Evolutionary conservation across 768 basidiomycete species (phyloP), one percentile per base, ranked within the genome.

Genomic region (Pulveroboletus sp.): DNA sequence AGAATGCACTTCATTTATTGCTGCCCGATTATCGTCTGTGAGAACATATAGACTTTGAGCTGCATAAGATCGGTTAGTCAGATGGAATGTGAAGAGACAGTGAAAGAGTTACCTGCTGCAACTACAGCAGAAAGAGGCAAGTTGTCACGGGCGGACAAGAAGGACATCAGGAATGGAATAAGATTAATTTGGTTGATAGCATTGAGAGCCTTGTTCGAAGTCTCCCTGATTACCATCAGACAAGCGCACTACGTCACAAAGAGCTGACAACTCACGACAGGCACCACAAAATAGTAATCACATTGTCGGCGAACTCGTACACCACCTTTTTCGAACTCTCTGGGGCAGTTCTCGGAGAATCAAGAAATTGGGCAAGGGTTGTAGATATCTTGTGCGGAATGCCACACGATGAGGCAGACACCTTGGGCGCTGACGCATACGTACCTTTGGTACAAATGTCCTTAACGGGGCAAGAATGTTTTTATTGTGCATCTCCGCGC

Each of bases 401-500:
- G 32, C 9, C 30, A 41, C 37, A 26, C 43, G 18, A 43, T 49
- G 24, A 47, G 10, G n/a, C 6, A 13, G 36, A 35, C 50, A 38
- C 18, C 31, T 32, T 10, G 35, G 31, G 42, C 28, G 39, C 49
- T 8, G 36, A 26, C 14, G 17, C 1, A 11, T 4, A 52, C 66
- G 37, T 56, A 89, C 92, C 74, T 91, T 93, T 7, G 87, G 84
- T 15, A 93, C 75, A 59, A 91, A 89, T 0, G 78, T 76, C 57
- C 76, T 82, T 50, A 93, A 68, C 3, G 89, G 89, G 6, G 83
- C 77, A 43, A 96, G 73, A 39, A 96, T 84, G 57, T 89, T 90
- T 73, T 96, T 96, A 68, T 97, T 96, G 71, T 86, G 94, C 90
- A 97, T 94, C 68, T 96, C 92, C 1, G 88, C 91, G 60, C 93